Base-by-base conservation (phyloP, 495 filamentous ascomycete species). In the Annulohypoxylon moriforme region DNA sequence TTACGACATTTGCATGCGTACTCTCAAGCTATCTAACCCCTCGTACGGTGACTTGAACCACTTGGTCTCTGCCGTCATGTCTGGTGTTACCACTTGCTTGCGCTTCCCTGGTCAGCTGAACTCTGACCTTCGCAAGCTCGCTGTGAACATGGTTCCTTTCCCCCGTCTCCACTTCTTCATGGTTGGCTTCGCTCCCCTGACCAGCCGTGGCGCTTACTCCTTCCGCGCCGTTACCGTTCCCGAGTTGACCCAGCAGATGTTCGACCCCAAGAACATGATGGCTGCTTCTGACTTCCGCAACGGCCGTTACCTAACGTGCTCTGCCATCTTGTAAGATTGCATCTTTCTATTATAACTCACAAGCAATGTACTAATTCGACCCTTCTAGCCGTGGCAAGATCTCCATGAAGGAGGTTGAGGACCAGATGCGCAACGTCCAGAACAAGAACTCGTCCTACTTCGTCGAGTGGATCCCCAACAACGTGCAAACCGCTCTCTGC, bases 231-330 rank as follows among this genome's bases (percentile, higher is more conserved):
- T 99, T 82, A 93, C 90, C 79, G 96, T 99, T 67, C 96, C 96
- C 34, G 96, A 99, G 88, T 89, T 99, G 83, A 99, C 96, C 79
- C 96, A 99, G 88, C 96, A 99, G 85, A 99, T 99, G 94, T 99
- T 93, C 88, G 96, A 99, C 87, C 96, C 96, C 78, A 99, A 99
- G 93, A 99, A 99, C 90, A 99, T 99, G 96, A 99, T 99, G 96
- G 96, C 96, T 84, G 96, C 96, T 63, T 96, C 94, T 60, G 96
- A 99, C 87, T 99, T 99, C 92, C 92, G 96, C 76, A 99, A 99
- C 82, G 96, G 96, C 78, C 96, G 96, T 73, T 99, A 99, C 86
- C 91, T 99, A 68, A 99, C 96, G 68, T 99, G 96, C 91, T 97
- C 94, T 84, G 95, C 96, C 83, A 97, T 99, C 85, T 99, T 98